Conservation (phyloP, 2,329 filamentous ascomycete genomes). For the Boeremia lycopersici region DNA sequence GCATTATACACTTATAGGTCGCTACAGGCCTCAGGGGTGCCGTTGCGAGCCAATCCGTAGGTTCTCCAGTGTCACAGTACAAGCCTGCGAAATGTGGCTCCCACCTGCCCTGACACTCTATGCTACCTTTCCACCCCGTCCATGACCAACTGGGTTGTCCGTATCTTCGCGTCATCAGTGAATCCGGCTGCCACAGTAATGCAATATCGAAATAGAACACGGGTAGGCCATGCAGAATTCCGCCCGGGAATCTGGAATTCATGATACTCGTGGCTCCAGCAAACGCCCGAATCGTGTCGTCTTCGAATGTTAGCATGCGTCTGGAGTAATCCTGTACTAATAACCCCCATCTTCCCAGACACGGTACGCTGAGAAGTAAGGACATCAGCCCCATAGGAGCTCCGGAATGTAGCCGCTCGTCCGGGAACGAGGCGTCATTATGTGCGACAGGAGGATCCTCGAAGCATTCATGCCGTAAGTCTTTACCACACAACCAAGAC, state of each 20-base stretch:
- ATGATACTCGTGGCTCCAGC: background rate
- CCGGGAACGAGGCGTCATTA: background rate
- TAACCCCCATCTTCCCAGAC: background rate
- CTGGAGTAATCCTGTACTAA: background rate
- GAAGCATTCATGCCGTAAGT: background rate
- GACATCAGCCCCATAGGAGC: slow-evolving; percentile 1
- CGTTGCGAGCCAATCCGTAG: background rate
- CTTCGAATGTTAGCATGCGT: background rate
- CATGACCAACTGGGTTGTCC: slow-evolving; percentile 2
- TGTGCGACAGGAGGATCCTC: background rate
- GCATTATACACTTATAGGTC: background rate
- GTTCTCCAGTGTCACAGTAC: background rate
- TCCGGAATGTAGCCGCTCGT: background rate
- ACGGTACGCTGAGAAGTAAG: background rate
- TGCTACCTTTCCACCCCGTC: background rate
- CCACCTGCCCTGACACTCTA: background rate
- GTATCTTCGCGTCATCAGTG: background rate
- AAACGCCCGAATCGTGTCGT: background rate
- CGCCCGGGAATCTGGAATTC: background rate
- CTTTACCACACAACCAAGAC: slow-evolving; percentile 1
- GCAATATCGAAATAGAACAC: background rate
- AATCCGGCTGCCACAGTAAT: background rate
- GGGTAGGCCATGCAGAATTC: background rate
- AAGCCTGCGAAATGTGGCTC: background rate
- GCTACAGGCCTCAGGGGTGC: background rate